Base-by-base conservation (phyloP, 257 asterid species). In the Datura wrightii region DNA sequence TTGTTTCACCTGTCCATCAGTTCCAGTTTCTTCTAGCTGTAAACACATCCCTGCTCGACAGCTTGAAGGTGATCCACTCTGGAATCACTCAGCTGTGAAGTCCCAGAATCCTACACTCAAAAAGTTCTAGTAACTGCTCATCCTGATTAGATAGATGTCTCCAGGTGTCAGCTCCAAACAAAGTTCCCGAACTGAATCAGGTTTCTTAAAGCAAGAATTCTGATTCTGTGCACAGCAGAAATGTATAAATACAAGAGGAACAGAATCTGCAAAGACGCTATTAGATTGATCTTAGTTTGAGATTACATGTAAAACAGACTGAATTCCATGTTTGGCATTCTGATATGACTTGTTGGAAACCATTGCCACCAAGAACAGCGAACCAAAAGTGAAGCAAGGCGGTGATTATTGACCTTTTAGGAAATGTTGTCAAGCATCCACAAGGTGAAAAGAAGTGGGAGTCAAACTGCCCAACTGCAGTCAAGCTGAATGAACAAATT, bases 301-400 rank as follows among this genome's bases (percentile, higher is more conserved):
- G 71, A 87, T 85, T 42, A 84, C 56, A 16, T 84, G 85, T 39
- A 87, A 8, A 70, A 82, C 16, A 85, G 19, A 86, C 78, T 4
- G 80, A 83, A 48, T 85, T 85, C 86, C 88, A 87, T 3, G 41
- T 56, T 19, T 67, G 83, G 24, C 88, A 84, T 70, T 83, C 83
- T 4, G 56, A 69, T 70, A 79, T 42, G 39, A 87, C 85, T 56
- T 55, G n/a, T 63, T 70, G 86, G 88, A 87, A 85, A 69, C 48
- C 59, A 31, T 66, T 70, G 55, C 58, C 86, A 53, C 88, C 86
- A 66, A 83, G 74, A 10, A 84, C 46, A 82, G 83, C n/a, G 84
- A 83, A 46, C 85, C 85, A 70, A 87, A 87, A n/a, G 88, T 82
- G 88, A 87, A 82, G 67, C 90, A 87, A 50, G 84, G 48, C 69